Base-by-base conservation (phyloP, 169 alveolate species). In the Eimeria tenella region DNA sequence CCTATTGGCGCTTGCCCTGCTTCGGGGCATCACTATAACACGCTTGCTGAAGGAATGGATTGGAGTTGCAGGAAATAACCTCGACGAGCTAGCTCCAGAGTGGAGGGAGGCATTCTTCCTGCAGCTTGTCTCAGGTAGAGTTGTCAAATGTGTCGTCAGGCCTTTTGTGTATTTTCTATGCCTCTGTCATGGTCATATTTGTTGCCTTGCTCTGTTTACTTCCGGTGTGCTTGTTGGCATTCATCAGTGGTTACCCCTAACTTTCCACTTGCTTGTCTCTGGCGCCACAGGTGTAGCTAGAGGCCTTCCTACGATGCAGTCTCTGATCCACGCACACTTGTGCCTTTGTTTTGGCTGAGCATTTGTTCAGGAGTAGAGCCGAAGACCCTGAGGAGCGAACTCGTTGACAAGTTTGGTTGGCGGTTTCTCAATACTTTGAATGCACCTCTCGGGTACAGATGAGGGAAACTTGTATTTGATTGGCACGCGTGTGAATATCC, bases 1-100 rank as follows among this genome's bases (percentile, higher is more conserved):
- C 4, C 93, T 86, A 0, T 31, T 86, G 70, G 93, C 93, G 0
- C 84, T 86, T 65, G 93, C 83, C 19, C 31, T 86, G 68, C 93
- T 86, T 9, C 63, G 93, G 23, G 93, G 93, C 19, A 23, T 86
- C 17, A 50, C 83, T n/a, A 55, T 65, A 31, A 53, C 68, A 4
- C 55, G 81, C 23, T 19, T 86, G 83, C 56, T 86, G 55, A 1
- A 42, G 23, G 71, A 70, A 49, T 86, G 93, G 93, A 42, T 73
- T 3, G 93, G 84, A 4, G 56, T 52, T 5, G 53, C 71, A 13
- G 89, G 89, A 13, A 81, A 55, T 23, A 55, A 56, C 70, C 21
- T 21, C 62, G 71, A 81, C 9, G 73, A 55, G n/a, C 31, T 81
- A 53, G 49, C 89, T 5, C 71, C 89, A 17, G 89, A 81, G 10